These are phyloP conservation scores for Saksenaea vasiformis DNA, from an alignment of 371 early-diverging fungal genomes.

Conservation along the genomic window DNA sequence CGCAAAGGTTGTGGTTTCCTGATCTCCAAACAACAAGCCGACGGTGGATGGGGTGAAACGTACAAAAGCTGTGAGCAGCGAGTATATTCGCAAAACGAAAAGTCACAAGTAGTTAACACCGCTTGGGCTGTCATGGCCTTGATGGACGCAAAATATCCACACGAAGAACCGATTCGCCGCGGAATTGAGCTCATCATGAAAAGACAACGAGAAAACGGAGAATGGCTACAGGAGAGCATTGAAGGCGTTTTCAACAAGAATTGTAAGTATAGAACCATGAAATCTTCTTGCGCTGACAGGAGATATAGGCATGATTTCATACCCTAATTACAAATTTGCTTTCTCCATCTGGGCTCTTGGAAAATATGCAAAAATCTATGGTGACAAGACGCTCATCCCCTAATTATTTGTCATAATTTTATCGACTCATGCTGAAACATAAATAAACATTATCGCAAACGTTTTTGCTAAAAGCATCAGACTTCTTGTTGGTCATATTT, in stretches of 20 bases:
- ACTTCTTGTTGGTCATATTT: background rate
- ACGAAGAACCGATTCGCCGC: conserved; percentile 70
- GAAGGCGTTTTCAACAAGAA: conserved; percentile 98
- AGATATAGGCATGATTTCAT: conserved; percentile 73
- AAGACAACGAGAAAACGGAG: conserved; percentile 87
- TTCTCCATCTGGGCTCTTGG: conserved; percentile 97
- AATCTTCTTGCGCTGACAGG: conserved; percentile 12
- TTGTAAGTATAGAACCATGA: conserved; percentile 42
- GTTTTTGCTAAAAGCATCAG: too few species aligned
- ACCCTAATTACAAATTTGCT: conserved; percentile 94
- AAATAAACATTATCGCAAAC: too few species aligned
- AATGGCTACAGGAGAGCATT: conserved; percentile 95
- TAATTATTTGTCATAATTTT: background rate
- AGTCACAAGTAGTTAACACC: conserved; percentile 92
- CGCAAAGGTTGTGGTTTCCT: conserved; percentile 82
- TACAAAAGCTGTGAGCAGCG: conserved; percentile 85
- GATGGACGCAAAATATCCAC: conserved; percentile 87
- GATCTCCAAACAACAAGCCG: conserved; percentile 78
- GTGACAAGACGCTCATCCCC: conserved; percentile 33
- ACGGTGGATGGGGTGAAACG: conserved; percentile 98
- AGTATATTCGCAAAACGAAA: conserved; percentile 63
- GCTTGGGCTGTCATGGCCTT: conserved; percentile 87
- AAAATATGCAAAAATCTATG: conserved; percentile 77
- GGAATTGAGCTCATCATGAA: conserved; percentile 84
- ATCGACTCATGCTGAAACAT: background rate